Percentiles rank a stretch among this genome's conserved stretches.
Conservation (phyloP, 169 alveolate genomes). For the Cryptosporidium tyzzeri region DNA sequence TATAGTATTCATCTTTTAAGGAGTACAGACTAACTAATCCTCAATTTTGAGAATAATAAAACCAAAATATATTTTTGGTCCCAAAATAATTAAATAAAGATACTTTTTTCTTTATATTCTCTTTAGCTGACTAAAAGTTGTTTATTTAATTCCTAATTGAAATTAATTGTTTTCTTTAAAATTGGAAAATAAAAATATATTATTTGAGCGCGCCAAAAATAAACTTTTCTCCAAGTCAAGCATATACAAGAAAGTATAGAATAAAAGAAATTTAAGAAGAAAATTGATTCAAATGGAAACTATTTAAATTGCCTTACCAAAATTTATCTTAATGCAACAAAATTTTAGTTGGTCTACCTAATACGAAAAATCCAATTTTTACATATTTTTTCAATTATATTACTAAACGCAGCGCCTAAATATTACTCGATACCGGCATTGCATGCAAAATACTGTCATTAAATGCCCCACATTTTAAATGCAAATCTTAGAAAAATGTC, state of each 20-base stretch:
- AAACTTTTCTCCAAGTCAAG: neutral
- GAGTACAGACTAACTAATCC: neutral
- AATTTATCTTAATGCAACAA: too few relatives aligned
- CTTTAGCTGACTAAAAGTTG: neutral
- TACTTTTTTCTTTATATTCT: neutral
- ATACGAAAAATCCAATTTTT: neutral
- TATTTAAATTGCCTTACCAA: neutral
- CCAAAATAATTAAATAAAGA: neutral
- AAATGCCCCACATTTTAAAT: slow-evolving; percentile 46
- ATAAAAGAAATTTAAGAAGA: too few relatives aligned
- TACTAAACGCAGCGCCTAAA: neutral
- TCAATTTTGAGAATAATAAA: neutral
- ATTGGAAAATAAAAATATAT: neutral
- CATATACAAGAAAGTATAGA: neutral
- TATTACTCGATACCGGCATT: slow-evolving; percentile 61
- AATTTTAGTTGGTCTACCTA: too few relatives aligned
- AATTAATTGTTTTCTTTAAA: neutral
- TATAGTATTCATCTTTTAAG: slow-evolving; percentile 42
- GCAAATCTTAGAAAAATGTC: slow-evolving; percentile 7
- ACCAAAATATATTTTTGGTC: neutral
- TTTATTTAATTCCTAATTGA: neutral
- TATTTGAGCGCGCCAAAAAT: neutral
- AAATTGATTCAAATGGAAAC: neutral
- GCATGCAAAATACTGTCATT: slow-evolving; percentile 35
- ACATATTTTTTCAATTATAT: slow-evolving; percentile 7